Evolutionary conservation across 2,329 filamentous ascomycete genomes (phyloP).

Genomic region (Aureobasidium sp.): DNA sequence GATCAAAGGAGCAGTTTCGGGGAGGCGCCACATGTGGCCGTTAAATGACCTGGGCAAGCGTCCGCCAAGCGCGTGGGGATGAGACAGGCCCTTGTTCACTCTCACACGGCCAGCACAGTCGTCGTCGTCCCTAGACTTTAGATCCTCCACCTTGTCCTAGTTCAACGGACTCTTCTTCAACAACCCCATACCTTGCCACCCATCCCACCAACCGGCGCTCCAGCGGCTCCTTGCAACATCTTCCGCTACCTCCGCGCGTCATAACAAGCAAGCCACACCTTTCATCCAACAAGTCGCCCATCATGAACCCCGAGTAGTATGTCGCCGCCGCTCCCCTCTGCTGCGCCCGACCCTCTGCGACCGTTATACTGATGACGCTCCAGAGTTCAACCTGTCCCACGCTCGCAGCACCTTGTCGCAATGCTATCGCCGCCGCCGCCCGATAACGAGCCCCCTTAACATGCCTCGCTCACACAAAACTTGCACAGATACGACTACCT

Average conservation of each 20-base stretch:
- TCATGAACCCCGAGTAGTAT: slow-evolving; percentile 90
- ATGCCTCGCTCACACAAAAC: slow-evolving; percentile 7
- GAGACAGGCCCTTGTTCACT: slow-evolving; percentile 8
- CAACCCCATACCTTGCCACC: neutral
- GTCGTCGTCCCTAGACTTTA: neutral
- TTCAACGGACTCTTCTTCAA: neutral
- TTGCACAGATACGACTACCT: slow-evolving; percentile 93
- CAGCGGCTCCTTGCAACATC: neutral
- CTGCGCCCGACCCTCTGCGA: neutral
- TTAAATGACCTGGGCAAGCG: slow-evolving; percentile 4
- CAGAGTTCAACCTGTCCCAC: neutral
- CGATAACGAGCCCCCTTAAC: slow-evolving; percentile 10
- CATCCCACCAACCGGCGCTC: neutral
- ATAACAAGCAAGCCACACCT: slow-evolving; percentile 13
- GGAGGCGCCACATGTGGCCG: slow-evolving; percentile 4
- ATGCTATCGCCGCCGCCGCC: neutral
- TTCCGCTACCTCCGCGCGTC: neutral
- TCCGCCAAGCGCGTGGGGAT: neutral
- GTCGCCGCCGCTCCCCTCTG: slow-evolving; percentile 35
- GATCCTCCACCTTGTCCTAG: neutral
- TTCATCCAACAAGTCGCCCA: slow-evolving; percentile 34
- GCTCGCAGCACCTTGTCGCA: neutral
- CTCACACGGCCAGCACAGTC: slow-evolving; percentile 6
- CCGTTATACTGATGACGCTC: neutral
- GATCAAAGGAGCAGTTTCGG: neutral